These are phyloP conservation scores for Erysimum pusillum DNA, from an alignment of 441 rosid genomes.

Conservation along the genomic window DNA sequence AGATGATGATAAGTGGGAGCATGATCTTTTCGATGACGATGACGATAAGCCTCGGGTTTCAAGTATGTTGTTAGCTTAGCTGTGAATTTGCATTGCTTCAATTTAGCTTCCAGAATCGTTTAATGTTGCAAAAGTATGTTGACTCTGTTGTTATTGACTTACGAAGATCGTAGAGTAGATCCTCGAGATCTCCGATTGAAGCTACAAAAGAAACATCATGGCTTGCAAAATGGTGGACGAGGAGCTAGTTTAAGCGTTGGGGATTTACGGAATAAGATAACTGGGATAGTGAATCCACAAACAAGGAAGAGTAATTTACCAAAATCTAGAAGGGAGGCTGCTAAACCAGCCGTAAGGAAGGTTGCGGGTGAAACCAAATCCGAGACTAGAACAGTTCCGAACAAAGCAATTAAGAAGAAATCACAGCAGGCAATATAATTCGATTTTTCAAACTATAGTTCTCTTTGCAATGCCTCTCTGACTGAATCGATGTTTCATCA, in stretches of 20 bases:
- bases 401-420: conserved; percentile 59
- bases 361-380: conserved; percentile 57
- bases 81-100: not conserved
- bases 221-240: conserved; percentile 57
- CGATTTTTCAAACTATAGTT: conserved; percentile 6
- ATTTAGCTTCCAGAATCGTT: conserved; percentile 37
- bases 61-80: conserved; percentile 57
- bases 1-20: conserved; percentile 93
- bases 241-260: conserved; percentile 59
- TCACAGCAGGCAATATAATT: conserved; percentile 64
- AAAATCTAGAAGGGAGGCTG: conserved; percentile 58
- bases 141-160: conserved; percentile 56
- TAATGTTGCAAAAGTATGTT: conserved; percentile 31
- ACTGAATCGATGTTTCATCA: not conserved
- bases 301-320: conserved; percentile 62
- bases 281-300: conserved; percentile 72
- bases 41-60: conserved; percentile 57
- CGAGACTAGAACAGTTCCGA: conserved; percentile 61
- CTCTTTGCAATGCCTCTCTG: not conserved
- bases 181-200: conserved; percentile 85
- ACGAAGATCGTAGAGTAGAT: conserved; percentile 73
- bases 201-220: conserved; percentile 76
- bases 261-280: conserved; percentile 88
- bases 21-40: conserved; percentile 71
- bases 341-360: conserved; percentile 64